These are phyloP conservation scores for Cystofilobasidium bisporidii DNA, from an alignment of 768 basidiomycete species.

Conservation along the genomic window DNA sequence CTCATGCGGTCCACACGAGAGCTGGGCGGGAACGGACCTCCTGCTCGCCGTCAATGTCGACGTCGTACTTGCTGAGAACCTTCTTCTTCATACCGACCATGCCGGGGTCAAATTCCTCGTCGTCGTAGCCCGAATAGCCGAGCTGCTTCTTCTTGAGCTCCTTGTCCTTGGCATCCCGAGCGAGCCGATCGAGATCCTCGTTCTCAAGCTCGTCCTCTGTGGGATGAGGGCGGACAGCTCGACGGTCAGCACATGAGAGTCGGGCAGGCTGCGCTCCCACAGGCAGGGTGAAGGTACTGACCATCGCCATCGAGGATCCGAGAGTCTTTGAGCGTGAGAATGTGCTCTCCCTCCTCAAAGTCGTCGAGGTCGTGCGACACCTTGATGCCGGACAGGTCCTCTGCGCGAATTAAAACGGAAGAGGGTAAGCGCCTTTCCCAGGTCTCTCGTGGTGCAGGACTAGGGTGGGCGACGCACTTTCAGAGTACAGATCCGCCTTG, in stretches of 20 bases:
- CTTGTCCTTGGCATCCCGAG: constrained; percentile 60
- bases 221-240: too few relatives aligned
- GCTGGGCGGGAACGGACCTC: constrained; percentile 46
- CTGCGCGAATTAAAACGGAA: constrained; percentile 45
- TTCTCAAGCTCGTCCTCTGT: constrained; percentile 97
- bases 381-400: constrained; percentile 85
- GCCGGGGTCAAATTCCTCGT: constrained; percentile 74
- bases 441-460: too few relatives aligned
- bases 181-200: constrained; percentile 83
- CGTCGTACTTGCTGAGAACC: constrained; percentile 86
- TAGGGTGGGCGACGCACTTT: constrained; percentile 52
- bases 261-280: too few relatives aligned
- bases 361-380: constrained; percentile 90
- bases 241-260: too few relatives aligned
- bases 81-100: constrained; percentile 69
- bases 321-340: constrained; percentile 93
- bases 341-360: constrained; percentile 83
- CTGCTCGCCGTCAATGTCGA: constrained; percentile 65
- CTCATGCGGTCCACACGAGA: constrained; percentile 2
- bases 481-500: constrained; percentile 67
- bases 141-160: constrained; percentile 60
- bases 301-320: constrained; percentile 93
- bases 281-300: constrained; percentile 37
- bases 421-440: too few relatives aligned
- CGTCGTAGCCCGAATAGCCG: constrained; percentile 91